These are phyloP conservation scores for Phaseolus coccineus DNA, from an alignment of 331 rosid species.

Conservation along the genomic window DNA sequence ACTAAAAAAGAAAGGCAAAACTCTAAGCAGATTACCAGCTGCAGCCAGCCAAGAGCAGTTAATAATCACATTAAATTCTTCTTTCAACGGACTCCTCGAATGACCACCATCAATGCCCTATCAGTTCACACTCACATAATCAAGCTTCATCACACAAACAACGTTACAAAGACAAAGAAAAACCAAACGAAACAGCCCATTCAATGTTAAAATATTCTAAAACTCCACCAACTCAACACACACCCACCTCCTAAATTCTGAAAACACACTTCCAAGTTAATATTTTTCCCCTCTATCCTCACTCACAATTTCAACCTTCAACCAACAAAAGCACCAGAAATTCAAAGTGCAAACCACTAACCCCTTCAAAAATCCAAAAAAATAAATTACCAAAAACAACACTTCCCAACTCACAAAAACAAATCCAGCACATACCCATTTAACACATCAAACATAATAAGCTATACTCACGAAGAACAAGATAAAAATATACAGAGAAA, in stretches of 20 bases:
- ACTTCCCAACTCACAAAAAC: slow-evolving; percentile 29
- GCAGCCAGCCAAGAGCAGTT: slow-evolving; percentile 35
- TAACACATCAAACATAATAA: slow-evolving; percentile 21
- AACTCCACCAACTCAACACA: slow-evolving; percentile 26
- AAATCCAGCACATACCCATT: slow-evolving; percentile 51
- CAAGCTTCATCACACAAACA: slow-evolving; percentile 15
- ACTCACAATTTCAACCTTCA: slow-evolving; percentile 12
- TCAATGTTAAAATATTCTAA: slow-evolving; percentile 16
- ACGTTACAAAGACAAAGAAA: not conserved
- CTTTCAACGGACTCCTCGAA: slow-evolving; percentile 5
- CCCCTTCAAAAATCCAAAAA: not conserved
- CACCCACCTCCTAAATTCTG: not conserved
- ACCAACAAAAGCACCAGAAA: slow-evolving; percentile 32
- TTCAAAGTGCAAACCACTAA: slow-evolving; percentile 27
- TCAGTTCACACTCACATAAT: not conserved
- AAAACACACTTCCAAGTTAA: slow-evolving; percentile 23
- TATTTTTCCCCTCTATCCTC: not conserved
- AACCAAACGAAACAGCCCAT: not conserved
- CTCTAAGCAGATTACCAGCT: not conserved
- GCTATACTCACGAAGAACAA: slow-evolving; percentile 18
- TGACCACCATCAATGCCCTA: not conserved
- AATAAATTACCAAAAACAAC: not conserved
- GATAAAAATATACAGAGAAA: not conserved
- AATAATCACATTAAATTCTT: not conserved
- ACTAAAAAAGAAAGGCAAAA: not conserved